Percentiles rank a stretch among this genome's conserved stretches.
These are phyloP conservation scores for Dendrobium huoshanense DNA, from an alignment of 106 monocot species.

Conservation along the genomic window DNA sequence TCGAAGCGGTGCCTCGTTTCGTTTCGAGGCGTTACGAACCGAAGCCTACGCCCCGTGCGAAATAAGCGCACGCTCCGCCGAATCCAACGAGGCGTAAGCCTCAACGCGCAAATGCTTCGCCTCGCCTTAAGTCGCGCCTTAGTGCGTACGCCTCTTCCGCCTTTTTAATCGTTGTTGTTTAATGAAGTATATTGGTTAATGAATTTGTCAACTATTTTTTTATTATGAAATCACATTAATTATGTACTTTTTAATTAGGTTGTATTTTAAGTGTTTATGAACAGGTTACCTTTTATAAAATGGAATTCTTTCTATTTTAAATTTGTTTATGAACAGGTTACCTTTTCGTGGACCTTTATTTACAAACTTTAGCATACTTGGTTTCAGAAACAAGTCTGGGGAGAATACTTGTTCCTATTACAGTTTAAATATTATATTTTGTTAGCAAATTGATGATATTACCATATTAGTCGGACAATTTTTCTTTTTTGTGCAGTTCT, in stretches of 20 bases:
- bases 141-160: no score
- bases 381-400: not conserved
- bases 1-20: no score
- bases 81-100: no score
- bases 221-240: not conserved
- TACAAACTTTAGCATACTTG: not conserved
- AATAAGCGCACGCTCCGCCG: no score
- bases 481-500: not conserved
- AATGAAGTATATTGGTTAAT: not conserved
- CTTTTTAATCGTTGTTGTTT: no score
- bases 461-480: not conserved
- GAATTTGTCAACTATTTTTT: not conserved
- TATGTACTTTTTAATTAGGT: not conserved
- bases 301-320: not conserved
- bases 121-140: no score
- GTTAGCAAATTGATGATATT: not conserved
- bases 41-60: no score
- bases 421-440: not conserved
- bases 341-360: not conserved
- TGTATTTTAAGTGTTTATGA: not conserved
- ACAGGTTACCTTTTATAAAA: not conserved
- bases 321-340: not conserved
- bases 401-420: not conserved
- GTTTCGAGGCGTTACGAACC: no score
- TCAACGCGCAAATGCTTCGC: no score